Conservation (phyloP, 2,329 filamentous ascomycete species). For the Ploettnerulaceae sp. region DNA sequence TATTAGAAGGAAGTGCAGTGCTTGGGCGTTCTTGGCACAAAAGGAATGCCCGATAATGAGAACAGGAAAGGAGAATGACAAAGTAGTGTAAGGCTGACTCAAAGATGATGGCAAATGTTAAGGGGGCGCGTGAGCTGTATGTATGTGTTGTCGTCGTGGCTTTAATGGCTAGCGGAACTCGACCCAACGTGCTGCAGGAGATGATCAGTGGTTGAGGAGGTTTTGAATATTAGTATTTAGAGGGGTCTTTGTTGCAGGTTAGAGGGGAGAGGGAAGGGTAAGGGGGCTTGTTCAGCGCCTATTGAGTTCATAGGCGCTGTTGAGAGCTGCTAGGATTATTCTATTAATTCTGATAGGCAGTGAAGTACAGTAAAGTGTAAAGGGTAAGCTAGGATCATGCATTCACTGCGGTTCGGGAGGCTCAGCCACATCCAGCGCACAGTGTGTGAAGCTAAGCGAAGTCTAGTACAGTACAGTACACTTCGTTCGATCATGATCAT, state of each 20-base stretch:
- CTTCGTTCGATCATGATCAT: too few relatives aligned
- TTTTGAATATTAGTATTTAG: slow-evolving; percentile 1
- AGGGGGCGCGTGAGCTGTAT: background rate
- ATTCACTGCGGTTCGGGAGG: slow-evolving; percentile 3
- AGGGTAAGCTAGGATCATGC: background rate
- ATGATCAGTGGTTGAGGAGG: slow-evolving; percentile 1
- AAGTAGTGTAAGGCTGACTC: slow-evolving; percentile 21
- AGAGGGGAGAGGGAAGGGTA: background rate
- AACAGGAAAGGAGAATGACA: background rate
- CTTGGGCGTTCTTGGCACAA: slow-evolving; percentile 9
- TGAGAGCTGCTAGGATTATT: background rate
- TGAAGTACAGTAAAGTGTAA: background rate
- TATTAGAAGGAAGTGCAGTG: slow-evolving; percentile 17
- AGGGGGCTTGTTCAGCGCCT: background rate
- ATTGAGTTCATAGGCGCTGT: background rate
- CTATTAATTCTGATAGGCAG: slow-evolving; percentile 2
- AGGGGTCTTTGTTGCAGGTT: background rate
- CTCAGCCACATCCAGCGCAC: slow-evolving; percentile 4
- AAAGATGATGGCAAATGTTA: slow-evolving; percentile 4
- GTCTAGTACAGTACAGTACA: too few relatives aligned
- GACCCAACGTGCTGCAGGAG: slow-evolving; percentile 6
- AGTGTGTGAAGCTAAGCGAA: too few relatives aligned
- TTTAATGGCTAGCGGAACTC: slow-evolving; percentile 9
- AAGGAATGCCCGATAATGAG: slow-evolving; percentile 12
- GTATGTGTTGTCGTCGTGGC: slow-evolving; percentile 19